Evolutionary conservation across 805 yeast genomes (phyloP).

Genomic region (Cyberlindnera lachancei): DNA sequence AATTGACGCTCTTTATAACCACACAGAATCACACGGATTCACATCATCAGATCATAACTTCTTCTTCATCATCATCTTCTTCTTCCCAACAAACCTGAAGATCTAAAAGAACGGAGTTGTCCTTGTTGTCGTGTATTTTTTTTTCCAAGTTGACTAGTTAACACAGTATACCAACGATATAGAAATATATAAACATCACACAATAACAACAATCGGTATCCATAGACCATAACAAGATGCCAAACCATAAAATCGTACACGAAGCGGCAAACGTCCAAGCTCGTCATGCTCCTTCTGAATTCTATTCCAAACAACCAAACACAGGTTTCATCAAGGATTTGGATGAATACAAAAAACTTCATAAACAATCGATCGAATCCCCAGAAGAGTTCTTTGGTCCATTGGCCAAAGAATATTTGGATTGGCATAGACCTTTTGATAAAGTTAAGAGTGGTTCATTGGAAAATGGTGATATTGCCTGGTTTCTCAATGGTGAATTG

Average conservation of each 20-base stretch:
- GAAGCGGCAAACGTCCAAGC: slow-evolving; percentile 30
- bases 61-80: too few species aligned
- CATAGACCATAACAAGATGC: too few species aligned
- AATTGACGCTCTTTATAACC: too few species aligned
- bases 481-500: slow-evolving; percentile 91
- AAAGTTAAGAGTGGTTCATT: slow-evolving; percentile 52
- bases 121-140: too few species aligned
- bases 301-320: slow-evolving; percentile 34
- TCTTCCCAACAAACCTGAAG: too few species aligned
- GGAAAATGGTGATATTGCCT: slow-evolving; percentile 73
- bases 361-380: slow-evolving; percentile 66
- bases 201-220: too few species aligned
- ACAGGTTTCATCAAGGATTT: slow-evolving; percentile 25
- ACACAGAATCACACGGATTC: too few species aligned
- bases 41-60: too few species aligned
- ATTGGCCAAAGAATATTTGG: slow-evolving; percentile 60
- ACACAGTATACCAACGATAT: too few species aligned
- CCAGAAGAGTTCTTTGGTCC: slow-evolving; percentile 80
- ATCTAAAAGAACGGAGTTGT: too few species aligned
- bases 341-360: slow-evolving; percentile 62
- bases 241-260: slow-evolving; percentile 30
- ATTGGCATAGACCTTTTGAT: slow-evolving; percentile 76
- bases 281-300: slow-evolving; percentile 29
- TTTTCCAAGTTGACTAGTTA: too few species aligned
- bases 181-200: too few species aligned